Conservation (phyloP, 108 stramenopile species). For the Aurantiochytrium sp. region DNA sequence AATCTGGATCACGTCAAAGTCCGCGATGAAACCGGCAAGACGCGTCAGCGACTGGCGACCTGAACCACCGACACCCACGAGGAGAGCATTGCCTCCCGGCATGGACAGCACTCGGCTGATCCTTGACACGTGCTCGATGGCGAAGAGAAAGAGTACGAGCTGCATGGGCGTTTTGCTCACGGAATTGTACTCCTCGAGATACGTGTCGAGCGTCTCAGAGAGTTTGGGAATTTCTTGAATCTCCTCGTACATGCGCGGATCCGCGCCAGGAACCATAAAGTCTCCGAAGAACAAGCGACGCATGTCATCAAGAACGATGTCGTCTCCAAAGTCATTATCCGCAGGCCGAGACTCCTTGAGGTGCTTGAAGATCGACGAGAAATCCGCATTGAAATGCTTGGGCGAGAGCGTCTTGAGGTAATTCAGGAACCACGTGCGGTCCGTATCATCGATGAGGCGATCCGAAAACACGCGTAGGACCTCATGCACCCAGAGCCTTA, state of each 20-base stretch:
- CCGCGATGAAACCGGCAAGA: constrained; percentile 57
- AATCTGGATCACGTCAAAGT: constrained; percentile 45
- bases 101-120: constrained; percentile 50
- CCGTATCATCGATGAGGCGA: constrained; percentile 49
- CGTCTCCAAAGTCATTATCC: neutral
- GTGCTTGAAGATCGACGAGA: constrained; percentile 26
- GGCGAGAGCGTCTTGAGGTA: constrained; percentile 31
- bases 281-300: constrained; percentile 52
- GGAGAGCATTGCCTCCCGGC: constrained; percentile 54
- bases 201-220: constrained; percentile 33
- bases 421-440: constrained; percentile 47
- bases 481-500: constrained; percentile 59
- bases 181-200: constrained; percentile 51
- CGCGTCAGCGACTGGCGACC: constrained; percentile 49
- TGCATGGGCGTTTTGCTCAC: constrained; percentile 54
- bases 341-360: neutral
- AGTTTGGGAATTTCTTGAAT: constrained; percentile 38
- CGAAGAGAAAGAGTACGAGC: constrained; percentile 61
- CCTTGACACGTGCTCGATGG: constrained; percentile 55
- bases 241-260: constrained; percentile 39
- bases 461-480: constrained; percentile 57
- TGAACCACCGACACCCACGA: constrained; percentile 61
- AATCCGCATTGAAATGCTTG: constrained; percentile 41
- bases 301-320: constrained; percentile 20
- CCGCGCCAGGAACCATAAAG: neutral